phyloP scores from a whole-genome alignment of 441 rosid species.

The Corymbia calophylla region DNA sequence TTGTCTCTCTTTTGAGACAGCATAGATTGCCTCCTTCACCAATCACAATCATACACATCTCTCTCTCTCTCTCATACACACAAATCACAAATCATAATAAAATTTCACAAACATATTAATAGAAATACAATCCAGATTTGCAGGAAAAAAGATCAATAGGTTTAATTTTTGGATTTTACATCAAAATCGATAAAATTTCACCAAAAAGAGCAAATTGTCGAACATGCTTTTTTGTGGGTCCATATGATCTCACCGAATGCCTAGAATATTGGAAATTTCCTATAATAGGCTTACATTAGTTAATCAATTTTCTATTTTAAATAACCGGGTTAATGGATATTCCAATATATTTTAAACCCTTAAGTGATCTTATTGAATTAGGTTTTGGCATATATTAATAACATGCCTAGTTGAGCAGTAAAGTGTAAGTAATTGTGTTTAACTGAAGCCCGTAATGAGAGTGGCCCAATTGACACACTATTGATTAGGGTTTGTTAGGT shows the following conservation, averaged over 20 bases:
- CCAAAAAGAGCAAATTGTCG: background rate
- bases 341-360: too few species aligned
- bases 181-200: background rate
- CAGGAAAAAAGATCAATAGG: background rate
- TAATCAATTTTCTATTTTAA: too few species aligned
- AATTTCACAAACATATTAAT: background rate
- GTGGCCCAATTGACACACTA: too few species aligned
- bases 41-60: fast-evolving
- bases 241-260: background rate
- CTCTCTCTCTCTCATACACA: background rate
- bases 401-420: too few species aligned
- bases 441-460: too few species aligned
- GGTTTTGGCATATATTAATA: too few species aligned
- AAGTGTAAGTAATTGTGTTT: too few species aligned
- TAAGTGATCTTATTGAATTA: too few species aligned
- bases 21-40: background rate
- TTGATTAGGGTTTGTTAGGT: too few species aligned
- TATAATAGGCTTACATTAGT: too few species aligned
- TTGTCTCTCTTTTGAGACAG: background rate
- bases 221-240: background rate
- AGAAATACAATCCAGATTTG: background rate
- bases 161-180: background rate
- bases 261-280: background rate
- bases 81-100: background rate
- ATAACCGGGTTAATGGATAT: too few species aligned